Conservation (phyloP, 2,329 filamentous ascomycete species). For the Cytospora schulzeri region DNA sequence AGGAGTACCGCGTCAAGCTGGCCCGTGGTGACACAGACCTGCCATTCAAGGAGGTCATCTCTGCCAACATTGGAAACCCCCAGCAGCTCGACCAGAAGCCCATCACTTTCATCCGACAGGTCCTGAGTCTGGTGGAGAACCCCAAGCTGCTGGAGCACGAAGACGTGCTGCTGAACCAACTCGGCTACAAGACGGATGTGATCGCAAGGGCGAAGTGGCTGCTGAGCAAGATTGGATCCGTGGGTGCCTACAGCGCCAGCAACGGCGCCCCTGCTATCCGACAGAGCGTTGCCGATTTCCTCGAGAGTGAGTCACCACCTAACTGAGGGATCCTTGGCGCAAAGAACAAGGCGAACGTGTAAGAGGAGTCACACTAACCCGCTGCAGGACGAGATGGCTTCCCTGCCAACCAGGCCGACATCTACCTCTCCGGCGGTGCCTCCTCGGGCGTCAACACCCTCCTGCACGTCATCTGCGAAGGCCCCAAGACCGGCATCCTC, state of each 20-base stretch:
- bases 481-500: slow-evolving; percentile 77
- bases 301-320: slow-evolving; percentile 67
- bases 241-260: slow-evolving; percentile 95
- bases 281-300: slow-evolving; percentile 87
- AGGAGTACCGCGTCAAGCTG: slow-evolving; percentile 81
- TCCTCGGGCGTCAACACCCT: slow-evolving; percentile 95
- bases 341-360: background rate
- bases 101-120: slow-evolving; percentile 98
- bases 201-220: slow-evolving; percentile 80
- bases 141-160: slow-evolving; percentile 80
- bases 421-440: slow-evolving; percentile 90
- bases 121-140: slow-evolving; percentile 90
- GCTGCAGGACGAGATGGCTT: slow-evolving; percentile 78
- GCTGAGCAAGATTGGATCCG: slow-evolving; percentile 81
- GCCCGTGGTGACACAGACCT: slow-evolving; percentile 61
- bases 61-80: slow-evolving; percentile 98
- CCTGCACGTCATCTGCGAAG: slow-evolving; percentile 83
- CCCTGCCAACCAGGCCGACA: slow-evolving; percentile 74
- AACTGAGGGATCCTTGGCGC: no score
- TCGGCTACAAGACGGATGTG: slow-evolving; percentile 90
- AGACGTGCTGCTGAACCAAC: slow-evolving; percentile 70
- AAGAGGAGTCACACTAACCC: slow-evolving; percentile 26
- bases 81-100: slow-evolving; percentile 99
- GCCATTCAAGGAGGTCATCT: slow-evolving; percentile 89
- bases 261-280: slow-evolving; percentile 85